phyloP scores from a whole-genome alignment of 257 asterid genomes.

The Ilex asprella region DNA sequence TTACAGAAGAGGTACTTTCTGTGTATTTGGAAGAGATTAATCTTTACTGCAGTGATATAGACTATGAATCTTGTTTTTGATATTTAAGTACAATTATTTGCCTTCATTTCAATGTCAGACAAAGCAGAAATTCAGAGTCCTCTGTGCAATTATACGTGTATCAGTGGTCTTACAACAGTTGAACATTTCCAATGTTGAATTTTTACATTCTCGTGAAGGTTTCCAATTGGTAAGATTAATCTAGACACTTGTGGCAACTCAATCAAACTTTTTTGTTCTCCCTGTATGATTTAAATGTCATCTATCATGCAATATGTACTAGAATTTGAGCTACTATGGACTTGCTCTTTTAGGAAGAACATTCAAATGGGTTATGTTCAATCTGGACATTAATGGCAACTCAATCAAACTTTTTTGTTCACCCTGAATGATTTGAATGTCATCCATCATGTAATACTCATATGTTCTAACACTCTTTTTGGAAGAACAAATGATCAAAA shows the following conservation, averaged over 20 bases:
- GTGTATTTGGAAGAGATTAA: neutral
- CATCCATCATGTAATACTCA: too few relatives aligned
- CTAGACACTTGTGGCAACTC: neutral
- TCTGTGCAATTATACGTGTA: constrained; percentile 57
- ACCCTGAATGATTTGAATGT: too few relatives aligned
- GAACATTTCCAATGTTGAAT: constrained; percentile 26
- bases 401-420: too few relatives aligned
- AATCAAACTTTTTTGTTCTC: neutral
- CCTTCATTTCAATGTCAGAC: constrained; percentile 17
- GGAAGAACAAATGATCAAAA: too few relatives aligned
- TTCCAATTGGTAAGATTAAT: constrained; percentile 46
- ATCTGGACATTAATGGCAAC: too few relatives aligned
- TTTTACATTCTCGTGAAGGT: constrained; percentile 37
- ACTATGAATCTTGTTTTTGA: neutral
- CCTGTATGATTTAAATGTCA: neutral
- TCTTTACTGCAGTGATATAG: neutral
- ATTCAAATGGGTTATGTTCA: too few relatives aligned
- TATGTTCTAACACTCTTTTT: too few relatives aligned
- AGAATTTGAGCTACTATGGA: neutral
- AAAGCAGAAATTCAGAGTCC: constrained; percentile 51
- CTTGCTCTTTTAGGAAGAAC: too few relatives aligned
- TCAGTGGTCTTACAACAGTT: constrained; percentile 43
- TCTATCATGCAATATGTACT: neutral
- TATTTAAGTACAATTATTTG: too few relatives aligned
- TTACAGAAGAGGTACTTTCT: constrained; percentile 37